A percentile compares a stretch with the other conserved stretches of the same genome.
These are phyloP conservation scores for Amylocystis lapponica DNA, from an alignment of 768 basidiomycete genomes.

Conservation along the genomic window DNA sequence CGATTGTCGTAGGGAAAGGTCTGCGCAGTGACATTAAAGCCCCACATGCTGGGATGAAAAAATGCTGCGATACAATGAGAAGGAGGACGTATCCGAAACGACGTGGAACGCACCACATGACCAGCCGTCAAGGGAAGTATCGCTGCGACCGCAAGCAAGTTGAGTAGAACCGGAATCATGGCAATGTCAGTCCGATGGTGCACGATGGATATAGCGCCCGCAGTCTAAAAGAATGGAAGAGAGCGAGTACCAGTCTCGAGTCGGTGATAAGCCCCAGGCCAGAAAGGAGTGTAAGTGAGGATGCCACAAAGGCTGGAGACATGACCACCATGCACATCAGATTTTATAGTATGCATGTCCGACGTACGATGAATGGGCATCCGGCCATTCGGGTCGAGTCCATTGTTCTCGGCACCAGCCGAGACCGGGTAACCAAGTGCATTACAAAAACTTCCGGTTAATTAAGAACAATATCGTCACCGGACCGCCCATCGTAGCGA, in stretches of 20 bases:
- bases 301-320: no score
- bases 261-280: neutral
- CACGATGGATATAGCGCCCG: neutral
- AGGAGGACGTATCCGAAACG: neutral
- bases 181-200: neutral
- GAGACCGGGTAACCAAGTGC: no score
- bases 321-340: no score
- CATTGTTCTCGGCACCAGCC: no score
- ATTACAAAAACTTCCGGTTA: no score
- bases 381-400: no score
- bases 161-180: constrained; percentile 7
- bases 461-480: no score
- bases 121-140: constrained; percentile 9
- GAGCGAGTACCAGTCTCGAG: constrained; percentile 4
- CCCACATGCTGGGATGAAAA: constrained; percentile 56
- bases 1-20: constrained; percentile 61
- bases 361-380: neutral
- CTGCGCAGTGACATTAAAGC: constrained; percentile 57
- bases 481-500: no score
- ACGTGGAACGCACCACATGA: constrained; percentile 11
- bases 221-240: neutral
- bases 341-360: neutral
- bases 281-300: neutral
- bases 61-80: constrained; percentile 29
- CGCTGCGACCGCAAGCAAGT: constrained; percentile 7